Evolutionary conservation across 768 basidiomycete genomes (phyloP), one percentile per base, ranked within the genome.

Genomic region (Leccinum arenicola): DNA sequence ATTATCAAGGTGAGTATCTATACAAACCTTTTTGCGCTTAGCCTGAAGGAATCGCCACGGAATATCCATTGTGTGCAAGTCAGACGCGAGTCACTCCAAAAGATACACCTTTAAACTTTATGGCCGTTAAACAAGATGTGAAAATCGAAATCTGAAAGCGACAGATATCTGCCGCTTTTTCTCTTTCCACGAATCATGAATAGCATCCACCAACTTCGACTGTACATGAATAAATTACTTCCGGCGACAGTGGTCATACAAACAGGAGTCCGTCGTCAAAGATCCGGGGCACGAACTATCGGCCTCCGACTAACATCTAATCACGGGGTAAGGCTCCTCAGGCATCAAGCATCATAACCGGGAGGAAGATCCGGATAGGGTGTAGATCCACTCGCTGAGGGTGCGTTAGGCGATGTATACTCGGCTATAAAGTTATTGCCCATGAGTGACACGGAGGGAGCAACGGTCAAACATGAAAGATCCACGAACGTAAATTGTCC

Each of bases 401-500:
- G 60, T 7, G 64, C 56, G 31, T 63, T 51, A 40, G 72, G 52
- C 29, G 66, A 71, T 38, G 72, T 69, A 56, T 73, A 73, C 48
- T 64, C 72, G 45, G 72, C 72, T 73, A 27, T 49, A 14, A 53
- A 48, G 47, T 17, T 4, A 49, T n/a, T 19, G 47, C 9, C 19
- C 35, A 52, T 62, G 35, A 61, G 29, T 29, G 29, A 15, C 14
- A 51, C 19, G 43, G 43, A 17, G 19, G 54, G 49, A 45, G 11
- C 35, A 45, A 31, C 27, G 27, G 48, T 52, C 48, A 11, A 57
- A 48, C 19, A 8, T 21, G 49, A 56, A 45, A 62, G 50, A 40
- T 51, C 38, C 73, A 74, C 72, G 9, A 60, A 73, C 72, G 72
- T 49, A 73, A 31, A 57, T 67, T 52, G 23, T 73, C 72, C 15